Evolutionary conservation across 371 early-diverging fungal species (phyloP).

Genomic region (Hamiltosporidium tvaerminnensis): DNA sequence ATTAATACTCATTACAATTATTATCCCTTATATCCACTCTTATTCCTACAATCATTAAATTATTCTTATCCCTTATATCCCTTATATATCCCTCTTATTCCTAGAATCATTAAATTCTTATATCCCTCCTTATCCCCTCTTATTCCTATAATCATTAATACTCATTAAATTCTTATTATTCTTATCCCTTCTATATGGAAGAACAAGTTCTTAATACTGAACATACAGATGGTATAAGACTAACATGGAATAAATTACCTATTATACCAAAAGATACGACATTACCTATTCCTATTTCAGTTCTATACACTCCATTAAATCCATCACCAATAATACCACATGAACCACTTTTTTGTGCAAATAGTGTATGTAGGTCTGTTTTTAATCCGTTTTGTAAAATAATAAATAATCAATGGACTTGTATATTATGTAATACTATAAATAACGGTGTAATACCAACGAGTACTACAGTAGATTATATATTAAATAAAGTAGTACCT

Average conservation of each 20-base stretch:
- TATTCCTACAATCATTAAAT: no score
- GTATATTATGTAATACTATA: neutral
- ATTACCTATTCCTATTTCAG: neutral
- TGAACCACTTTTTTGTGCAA: neutral
- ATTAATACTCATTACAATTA: no score
- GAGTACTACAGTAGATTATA: neutral
- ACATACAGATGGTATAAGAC: neutral
- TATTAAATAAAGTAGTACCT: neutral
- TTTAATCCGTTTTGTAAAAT: neutral
- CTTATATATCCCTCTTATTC: no score
- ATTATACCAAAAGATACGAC: neutral
- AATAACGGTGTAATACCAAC: neutral
- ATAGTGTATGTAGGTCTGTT: neutral
- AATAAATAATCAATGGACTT: neutral
- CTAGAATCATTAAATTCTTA: no score
- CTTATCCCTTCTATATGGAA: neutral
- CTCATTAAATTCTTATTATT: slow-evolving; percentile 17
- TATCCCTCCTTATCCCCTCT: no score
- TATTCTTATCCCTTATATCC: no score
- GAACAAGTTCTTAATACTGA: neutral
- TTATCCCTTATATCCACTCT: no score
- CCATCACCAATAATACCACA: neutral
- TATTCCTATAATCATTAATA: no score
- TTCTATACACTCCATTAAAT: neutral
- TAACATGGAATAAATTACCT: neutral